phyloP scores from a whole-genome alignment of 73 alveolate species.

The Diophrys appendiculata region DNA sequence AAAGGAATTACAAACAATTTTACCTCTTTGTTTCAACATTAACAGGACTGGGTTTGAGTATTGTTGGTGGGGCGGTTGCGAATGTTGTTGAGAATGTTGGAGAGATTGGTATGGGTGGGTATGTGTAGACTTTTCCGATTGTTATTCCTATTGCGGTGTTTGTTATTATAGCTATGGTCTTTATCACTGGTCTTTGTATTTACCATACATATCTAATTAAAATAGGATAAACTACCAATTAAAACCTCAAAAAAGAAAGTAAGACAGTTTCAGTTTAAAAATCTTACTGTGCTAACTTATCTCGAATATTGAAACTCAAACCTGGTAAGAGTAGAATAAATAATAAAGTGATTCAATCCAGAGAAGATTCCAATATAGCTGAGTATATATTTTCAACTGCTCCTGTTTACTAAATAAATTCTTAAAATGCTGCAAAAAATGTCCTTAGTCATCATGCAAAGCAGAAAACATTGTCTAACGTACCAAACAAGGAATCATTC shows the following conservation, averaged over 20 bases:
- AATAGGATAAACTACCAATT: background rate
- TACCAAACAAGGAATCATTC: background rate
- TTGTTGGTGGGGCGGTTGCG: background rate
- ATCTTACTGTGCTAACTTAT: background rate
- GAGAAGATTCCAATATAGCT: background rate
- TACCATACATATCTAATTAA: background rate
- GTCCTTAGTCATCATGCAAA: background rate
- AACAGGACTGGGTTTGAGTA: background rate
- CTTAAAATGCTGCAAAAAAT: background rate
- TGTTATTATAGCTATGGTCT: background rate
- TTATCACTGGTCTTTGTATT: background rate
- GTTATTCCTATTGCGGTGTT: background rate
- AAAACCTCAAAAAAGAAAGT: too few species aligned
- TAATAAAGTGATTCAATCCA: background rate
- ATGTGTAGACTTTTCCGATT: background rate
- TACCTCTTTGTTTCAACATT: background rate
- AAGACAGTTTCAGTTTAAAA: background rate
- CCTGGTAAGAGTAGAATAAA: background rate
- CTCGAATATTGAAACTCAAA: background rate
- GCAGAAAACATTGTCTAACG: background rate
- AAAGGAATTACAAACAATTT: slow-evolving; percentile 26
- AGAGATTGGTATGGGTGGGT: background rate
- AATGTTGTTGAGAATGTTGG: background rate
- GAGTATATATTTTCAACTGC: background rate
- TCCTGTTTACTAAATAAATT: background rate